Evolutionary conservation across 257 asterid species (phyloP).

Genomic region (Lantana camara): DNA sequence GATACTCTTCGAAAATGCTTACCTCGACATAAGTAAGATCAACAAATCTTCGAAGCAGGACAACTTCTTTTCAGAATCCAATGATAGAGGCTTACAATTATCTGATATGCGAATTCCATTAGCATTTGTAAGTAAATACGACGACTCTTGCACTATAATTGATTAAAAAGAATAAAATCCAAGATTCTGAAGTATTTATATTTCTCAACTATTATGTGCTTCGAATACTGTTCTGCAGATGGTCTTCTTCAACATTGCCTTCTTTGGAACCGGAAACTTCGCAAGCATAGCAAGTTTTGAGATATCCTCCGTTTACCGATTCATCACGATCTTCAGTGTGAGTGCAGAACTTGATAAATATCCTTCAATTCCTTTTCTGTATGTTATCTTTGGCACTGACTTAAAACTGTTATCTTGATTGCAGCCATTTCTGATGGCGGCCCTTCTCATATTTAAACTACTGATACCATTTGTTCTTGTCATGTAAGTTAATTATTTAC

Average conservation of each 20-base stretch:
- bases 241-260: constrained; percentile 94
- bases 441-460: constrained; percentile 85
- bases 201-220: neutral
- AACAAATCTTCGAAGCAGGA: constrained; percentile 57
- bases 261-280: constrained; percentile 98
- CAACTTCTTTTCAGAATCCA: constrained; percentile 40
- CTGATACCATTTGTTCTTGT: constrained; percentile 85
- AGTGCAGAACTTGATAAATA: constrained; percentile 43
- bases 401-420: constrained; percentile 28
- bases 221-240: constrained; percentile 47
- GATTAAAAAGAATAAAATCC: no score
- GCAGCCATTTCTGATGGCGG: constrained; percentile 99
- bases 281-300: constrained; percentile 98
- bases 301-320: constrained; percentile 94
- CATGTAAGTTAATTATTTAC: constrained; percentile 53
- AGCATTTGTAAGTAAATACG: constrained; percentile 68
- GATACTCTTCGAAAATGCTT: constrained; percentile 81
- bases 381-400: constrained; percentile 16
- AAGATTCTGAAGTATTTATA: neutral
- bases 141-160: neutral
- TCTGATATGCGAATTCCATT: constrained; percentile 86
- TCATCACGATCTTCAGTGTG: constrained; percentile 94
- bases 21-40: constrained; percentile 48
- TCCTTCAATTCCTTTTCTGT: neutral
- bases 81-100: constrained; percentile 61